Base-by-base conservation (phyloP, 1,284 basidiomycete genomes). In the Filobasidium uniguttulatum region DNA sequence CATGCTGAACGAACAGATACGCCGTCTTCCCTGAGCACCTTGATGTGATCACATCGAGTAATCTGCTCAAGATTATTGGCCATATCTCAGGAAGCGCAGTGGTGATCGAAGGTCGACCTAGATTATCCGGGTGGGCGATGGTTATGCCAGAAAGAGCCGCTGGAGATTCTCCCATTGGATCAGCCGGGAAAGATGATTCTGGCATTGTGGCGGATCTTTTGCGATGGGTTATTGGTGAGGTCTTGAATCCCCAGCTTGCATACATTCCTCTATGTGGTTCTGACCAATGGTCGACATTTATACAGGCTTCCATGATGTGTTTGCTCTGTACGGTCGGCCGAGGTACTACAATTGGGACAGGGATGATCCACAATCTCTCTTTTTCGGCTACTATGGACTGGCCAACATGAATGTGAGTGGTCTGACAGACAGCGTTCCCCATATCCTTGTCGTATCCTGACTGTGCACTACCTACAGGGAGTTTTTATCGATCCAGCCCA, bases 11-110 rank as follows among this genome's bases (percentile, higher is more conserved):
- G 22, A 14, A 22, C 45, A 66, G 64, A 1, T 91, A 90, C 62
- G 86, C 86, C 2, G 85, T 94, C 4, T 96, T 90, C 66, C 90
- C 90, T 1, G 90, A 94, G 63, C 77, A 85, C n/a, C 84, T 86
- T n/a, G 85, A 89, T 57, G 70, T 93, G 54, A 89, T 94, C 63
- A 81, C 76, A 52, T 75, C 80, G 59, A 88, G 85, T 58, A 89
- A 86, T 5, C 70, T 94, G 56, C 81, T 93, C 70, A 94, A 94
- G 66, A 64, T 91, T 9, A 87, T 91, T 59, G 89, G 85, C 17
- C 68, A 73, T 25, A 74, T 91, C 48, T 82, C 83, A 3, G 80
- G 82, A 31, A 85, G 89, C 59, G 82, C 87, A 14, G 69, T 72
- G 28, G 67, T 70, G 14, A 67, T 71, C 31, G 70, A 73, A 53